Conservation (phyloP, 1,139 yeast genomes). For the Kurtzmaniella quercitrusa region DNA sequence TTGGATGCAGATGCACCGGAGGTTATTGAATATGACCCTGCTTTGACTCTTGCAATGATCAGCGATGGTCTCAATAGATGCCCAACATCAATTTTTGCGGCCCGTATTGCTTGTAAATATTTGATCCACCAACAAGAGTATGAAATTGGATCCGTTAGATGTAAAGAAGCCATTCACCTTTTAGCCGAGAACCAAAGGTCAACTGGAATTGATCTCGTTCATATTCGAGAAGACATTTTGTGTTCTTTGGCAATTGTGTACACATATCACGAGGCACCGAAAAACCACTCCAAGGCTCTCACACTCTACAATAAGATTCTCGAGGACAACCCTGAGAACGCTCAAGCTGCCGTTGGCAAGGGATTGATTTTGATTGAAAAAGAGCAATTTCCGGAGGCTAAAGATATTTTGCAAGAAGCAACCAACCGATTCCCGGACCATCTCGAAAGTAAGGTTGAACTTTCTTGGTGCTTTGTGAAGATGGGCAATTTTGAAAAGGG, state of each 20-base stretch:
- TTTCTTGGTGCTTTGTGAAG: conserved; percentile 74
- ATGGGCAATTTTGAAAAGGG: conserved; percentile 53
- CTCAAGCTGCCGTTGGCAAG: conserved; percentile 73
- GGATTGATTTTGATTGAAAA: conserved; percentile 73
- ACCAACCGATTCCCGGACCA: conserved; percentile 48
- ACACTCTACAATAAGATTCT: conserved; percentile 66
- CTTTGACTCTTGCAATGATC: conserved; percentile 51
- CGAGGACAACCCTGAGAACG: conserved; percentile 35
- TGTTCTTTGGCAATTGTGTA: conserved; percentile 71
- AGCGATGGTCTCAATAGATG: conserved; percentile 48
- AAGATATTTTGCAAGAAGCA: conserved; percentile 47
- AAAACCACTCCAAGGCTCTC: conserved; percentile 72
- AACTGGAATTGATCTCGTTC: conserved; percentile 43
- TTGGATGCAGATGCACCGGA: conserved; percentile 13
- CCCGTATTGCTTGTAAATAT: conserved; percentile 61
- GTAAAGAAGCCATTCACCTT: conserved; percentile 57
- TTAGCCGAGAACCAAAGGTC: conserved; percentile 46
- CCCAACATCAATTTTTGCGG: conserved; percentile 53
- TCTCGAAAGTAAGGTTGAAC: conserved; percentile 60
- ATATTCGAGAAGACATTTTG: conserved; percentile 57
- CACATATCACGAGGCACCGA: conserved; percentile 86
- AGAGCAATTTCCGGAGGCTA: conserved; percentile 53
- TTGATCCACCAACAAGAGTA: conserved; percentile 62
- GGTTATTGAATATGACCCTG: conserved; percentile 25
- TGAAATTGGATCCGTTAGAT: conserved; percentile 54